Evolutionary conservation across 2,329 filamentous ascomycete species (phyloP), one percentile per base, ranked within the genome.

Genomic region (Anthostomella pinea): DNA sequence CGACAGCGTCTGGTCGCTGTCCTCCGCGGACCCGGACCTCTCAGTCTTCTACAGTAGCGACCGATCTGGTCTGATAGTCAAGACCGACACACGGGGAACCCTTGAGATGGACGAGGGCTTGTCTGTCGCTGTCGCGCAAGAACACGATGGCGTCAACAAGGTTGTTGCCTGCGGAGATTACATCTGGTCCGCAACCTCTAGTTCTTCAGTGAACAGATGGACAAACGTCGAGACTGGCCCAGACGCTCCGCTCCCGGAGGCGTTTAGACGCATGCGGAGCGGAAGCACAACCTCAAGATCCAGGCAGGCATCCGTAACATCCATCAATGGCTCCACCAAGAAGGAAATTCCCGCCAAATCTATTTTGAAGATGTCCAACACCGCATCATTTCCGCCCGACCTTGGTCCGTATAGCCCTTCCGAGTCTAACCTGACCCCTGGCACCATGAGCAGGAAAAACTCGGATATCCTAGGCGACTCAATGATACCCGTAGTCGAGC

Each of bases 1-100:
- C 58, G 89, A 95, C 58, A 96, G 90, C 59, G 87, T 98, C 15
- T 98, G 93, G 93, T 94, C 88, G 2, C 72, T 98, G 15, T 95
- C 85, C 63, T 96, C 93, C 0, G 83, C 91, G 35, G 81, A 95
- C 52, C 89, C 90, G 1, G 77, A 85, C 40, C 75, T 98, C 4
- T 83, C 84, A 8, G 78, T 95, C 19, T 97, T 98, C 63, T 97
- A 97, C 67, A 97, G 91, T 38, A 87, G 85, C 51, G 93, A 98
- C 64, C 83, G 91, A 33, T 90, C 88, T 1, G 93, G 93, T 3
- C 66, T 96, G 43, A 83, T 98, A n/a, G 91, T 89, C 36, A 98
- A 97, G 71, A 97, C 91, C 1, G 93, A 98, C 59, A 84, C 91
- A 17, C 78, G 90, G 47, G 77, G 76, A 9, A 79, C 81, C 39